Conservation (phyloP, 1,284 basidiomycete genomes). For the Ceratobasidium sp. region DNA sequence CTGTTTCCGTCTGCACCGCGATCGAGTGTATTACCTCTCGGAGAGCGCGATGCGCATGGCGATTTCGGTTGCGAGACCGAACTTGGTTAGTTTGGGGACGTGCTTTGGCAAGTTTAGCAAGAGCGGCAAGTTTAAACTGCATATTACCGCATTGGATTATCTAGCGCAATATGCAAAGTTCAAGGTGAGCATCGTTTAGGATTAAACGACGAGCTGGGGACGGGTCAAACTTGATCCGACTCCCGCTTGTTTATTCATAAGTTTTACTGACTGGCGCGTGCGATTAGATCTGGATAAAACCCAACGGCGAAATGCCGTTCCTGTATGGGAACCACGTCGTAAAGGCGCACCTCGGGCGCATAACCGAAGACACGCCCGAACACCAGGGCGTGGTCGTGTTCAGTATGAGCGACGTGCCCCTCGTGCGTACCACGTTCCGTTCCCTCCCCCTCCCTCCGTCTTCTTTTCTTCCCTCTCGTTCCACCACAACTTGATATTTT, state of each 20-base stretch:
- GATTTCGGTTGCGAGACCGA: slow-evolving; percentile 91
- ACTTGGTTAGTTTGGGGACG: slow-evolving; percentile 92
- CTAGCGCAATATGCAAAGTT: slow-evolving; percentile 97
- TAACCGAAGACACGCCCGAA: slow-evolving; percentile 99
- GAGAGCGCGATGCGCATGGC: slow-evolving; percentile 92
- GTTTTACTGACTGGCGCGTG: slow-evolving; percentile 2
- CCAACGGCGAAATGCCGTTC: slow-evolving; percentile 99
- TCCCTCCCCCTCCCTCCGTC: too few relatives aligned
- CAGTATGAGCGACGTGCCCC: slow-evolving; percentile 93
- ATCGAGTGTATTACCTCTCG: slow-evolving; percentile 93
- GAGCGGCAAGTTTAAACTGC: slow-evolving; percentile 97
- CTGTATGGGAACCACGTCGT: slow-evolving; percentile 98
- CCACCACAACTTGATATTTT: too few relatives aligned
- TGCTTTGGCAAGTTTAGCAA: slow-evolving; percentile 99
- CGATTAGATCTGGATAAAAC: slow-evolving; percentile 99
- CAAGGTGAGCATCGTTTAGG: slow-evolving; percentile 69
- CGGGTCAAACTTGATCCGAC: not conserved
- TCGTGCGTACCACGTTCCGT: slow-evolving; percentile 70
- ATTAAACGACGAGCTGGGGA: not conserved
- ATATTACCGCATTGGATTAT: slow-evolving; percentile 93
- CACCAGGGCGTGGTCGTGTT: slow-evolving; percentile 98
- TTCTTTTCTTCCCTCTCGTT: slow-evolving; percentile 36
- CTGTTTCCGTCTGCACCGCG: slow-evolving; percentile 91
- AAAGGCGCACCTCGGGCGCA: slow-evolving; percentile 98
- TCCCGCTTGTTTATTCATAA: slow-evolving; percentile 15